Conservation (phyloP, 768 basidiomycete genomes). For the Rhodotorula paludigena region DNA sequence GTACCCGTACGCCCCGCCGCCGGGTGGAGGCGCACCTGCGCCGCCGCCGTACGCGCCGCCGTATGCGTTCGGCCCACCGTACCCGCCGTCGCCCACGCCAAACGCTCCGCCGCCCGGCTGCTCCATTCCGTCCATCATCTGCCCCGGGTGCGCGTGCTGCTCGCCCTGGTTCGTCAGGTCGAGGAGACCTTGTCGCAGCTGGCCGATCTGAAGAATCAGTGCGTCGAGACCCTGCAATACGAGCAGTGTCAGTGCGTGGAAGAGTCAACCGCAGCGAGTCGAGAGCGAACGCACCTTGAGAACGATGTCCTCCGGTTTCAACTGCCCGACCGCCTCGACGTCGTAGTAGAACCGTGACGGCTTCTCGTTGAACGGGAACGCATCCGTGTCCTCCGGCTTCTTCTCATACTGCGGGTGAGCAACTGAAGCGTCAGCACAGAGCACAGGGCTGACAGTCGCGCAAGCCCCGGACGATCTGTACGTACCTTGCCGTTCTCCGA, state of each 20-base stretch:
- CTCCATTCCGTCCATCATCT: background rate
- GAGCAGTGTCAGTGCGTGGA: background rate
- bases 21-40: background rate
- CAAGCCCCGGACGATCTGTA: conserved; percentile 7
- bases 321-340: conserved; percentile 87
- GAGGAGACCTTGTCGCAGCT: conserved; percentile 34
- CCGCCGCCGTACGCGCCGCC: conserved; percentile 1
- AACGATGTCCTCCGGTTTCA: conserved; percentile 81
- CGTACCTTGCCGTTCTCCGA: conserved; percentile 85
- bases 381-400: conserved; percentile 35
- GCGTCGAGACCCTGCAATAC: conserved; percentile 39
- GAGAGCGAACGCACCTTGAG: conserved; percentile 59
- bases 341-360: conserved; percentile 89
- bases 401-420: conserved; percentile 28
- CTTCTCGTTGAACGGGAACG: conserved; percentile 82
- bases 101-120: background rate
- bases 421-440: background rate
- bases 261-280: background rate
- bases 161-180: conserved; percentile 25
- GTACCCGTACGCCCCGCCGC: background rate
- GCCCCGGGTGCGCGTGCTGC: background rate
- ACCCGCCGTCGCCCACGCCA: conserved; percentile 10
- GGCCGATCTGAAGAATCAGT: conserved; percentile 38
- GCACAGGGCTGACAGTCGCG: background rate
- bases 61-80: background rate